These are phyloP conservation scores for Diaporthe helianthi DNA, from an alignment of 2,329 filamentous ascomycete genomes.

Conservation along the genomic window DNA sequence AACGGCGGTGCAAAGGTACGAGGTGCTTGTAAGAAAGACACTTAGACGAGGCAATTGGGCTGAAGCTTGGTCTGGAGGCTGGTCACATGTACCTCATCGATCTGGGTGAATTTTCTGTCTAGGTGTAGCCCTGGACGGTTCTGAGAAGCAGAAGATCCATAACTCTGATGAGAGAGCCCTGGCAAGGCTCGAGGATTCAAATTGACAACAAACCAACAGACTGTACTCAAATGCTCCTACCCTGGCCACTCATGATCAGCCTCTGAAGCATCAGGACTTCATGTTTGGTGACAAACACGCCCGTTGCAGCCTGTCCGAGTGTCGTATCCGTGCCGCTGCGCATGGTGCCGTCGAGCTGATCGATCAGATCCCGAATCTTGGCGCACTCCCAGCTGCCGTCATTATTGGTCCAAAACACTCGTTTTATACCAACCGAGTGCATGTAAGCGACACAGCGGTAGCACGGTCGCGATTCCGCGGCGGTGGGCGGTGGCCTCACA, in stretches of 20 bases:
- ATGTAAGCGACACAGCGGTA: conserved; percentile 60
- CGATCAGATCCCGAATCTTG: conserved; percentile 56
- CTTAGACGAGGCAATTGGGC: conserved; percentile 35
- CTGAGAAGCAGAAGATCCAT: conserved; percentile 33
- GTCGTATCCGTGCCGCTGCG: conserved; percentile 32
- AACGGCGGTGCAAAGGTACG: conserved; percentile 9
- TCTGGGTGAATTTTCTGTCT: conserved; percentile 33
- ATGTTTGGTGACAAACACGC: conserved; percentile 60
- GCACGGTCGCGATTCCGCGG: conserved; percentile 53
- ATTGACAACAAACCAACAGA: not conserved
- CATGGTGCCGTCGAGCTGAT: conserved; percentile 48
- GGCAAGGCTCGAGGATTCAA: not conserved
- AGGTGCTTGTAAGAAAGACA: conserved; percentile 32
- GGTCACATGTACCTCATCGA: conserved; percentile 33
- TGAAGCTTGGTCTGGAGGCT: conserved; percentile 30
- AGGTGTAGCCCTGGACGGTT: conserved; percentile 24
- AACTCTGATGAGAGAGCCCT: conserved; percentile 23
- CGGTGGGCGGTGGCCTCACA: not conserved
- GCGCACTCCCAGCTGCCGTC: conserved; percentile 57
- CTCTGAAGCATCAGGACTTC: conserved; percentile 55
- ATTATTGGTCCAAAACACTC: conserved; percentile 59
- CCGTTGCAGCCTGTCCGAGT: conserved; percentile 28
- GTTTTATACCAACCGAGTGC: conserved; percentile 57
- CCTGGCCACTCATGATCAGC: conserved; percentile 32
- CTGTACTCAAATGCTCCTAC: not conserved